phyloP scores from a whole-genome alignment of 2,329 filamentous ascomycete genomes.

The Botrytis deweyae region DNA sequence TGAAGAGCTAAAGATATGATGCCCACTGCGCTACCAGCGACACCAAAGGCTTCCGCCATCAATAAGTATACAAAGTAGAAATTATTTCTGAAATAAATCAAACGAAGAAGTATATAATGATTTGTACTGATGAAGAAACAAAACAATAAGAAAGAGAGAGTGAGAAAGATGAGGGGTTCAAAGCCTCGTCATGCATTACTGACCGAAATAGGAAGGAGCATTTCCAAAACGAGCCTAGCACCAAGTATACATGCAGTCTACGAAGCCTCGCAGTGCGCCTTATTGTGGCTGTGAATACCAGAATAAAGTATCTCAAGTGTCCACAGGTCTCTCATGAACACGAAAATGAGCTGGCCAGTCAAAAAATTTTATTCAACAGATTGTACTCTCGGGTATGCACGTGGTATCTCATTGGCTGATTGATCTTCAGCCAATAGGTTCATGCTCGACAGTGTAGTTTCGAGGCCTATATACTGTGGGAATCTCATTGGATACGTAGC shows the following conservation, averaged over 20 bases:
- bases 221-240: not conserved
- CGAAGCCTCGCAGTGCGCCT: not conserved
- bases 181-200: not conserved
- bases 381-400: not conserved
- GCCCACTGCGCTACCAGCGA: constrained; percentile 1
- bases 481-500: not conserved
- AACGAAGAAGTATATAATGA: too few species aligned
- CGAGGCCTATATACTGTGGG: not conserved
- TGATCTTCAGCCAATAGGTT: too few species aligned
- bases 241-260: not conserved
- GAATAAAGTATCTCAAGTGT: too few species aligned
- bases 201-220: not conserved
- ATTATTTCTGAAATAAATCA: too few species aligned
- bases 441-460: not conserved
- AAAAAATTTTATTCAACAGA: not conserved
- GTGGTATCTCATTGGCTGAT: too few species aligned
- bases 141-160: too few species aligned
- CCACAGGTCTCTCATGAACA: too few species aligned
- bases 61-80: too few species aligned
- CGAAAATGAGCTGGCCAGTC: too few species aligned
- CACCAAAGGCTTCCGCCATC: not conserved
- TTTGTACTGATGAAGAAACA: too few species aligned
- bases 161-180: not conserved
- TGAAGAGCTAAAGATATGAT: not conserved
- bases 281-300: not conserved